Conservation (phyloP, 75 land plant genomes). For the Picea sitchensis region DNA sequence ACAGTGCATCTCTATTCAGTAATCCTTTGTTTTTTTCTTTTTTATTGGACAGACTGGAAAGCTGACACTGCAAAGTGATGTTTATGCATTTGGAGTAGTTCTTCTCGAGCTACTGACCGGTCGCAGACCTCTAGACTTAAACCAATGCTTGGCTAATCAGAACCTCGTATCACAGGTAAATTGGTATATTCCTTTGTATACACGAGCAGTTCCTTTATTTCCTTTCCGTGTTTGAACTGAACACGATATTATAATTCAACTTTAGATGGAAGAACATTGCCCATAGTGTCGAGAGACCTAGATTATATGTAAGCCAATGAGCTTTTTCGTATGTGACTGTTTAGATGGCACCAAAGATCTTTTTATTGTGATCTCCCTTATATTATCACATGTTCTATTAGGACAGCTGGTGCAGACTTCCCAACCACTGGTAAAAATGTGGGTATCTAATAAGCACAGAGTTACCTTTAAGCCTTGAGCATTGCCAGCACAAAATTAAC, state of each 20-base stretch:
- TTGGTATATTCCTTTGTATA: neutral
- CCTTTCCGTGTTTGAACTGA: neutral
- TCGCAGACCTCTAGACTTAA: slow-evolving; percentile 66
- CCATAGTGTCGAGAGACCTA: too few relatives aligned
- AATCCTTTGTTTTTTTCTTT: neutral
- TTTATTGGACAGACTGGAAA: slow-evolving; percentile 66
- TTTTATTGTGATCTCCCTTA: too few relatives aligned
- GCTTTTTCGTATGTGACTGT: too few relatives aligned
- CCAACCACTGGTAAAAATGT: too few relatives aligned
- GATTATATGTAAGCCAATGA: too few relatives aligned
- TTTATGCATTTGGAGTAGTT: slow-evolving; percentile 90
- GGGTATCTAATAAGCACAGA: too few relatives aligned
- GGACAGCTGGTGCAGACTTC: too few relatives aligned
- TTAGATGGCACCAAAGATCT: too few relatives aligned
- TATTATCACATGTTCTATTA: too few relatives aligned
- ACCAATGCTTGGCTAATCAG: slow-evolving; percentile 64
- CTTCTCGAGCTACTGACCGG: slow-evolving; percentile 85
- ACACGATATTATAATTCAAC: neutral
- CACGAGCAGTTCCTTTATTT: neutral
- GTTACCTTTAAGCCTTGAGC: too few relatives aligned
- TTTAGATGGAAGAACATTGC: too few relatives aligned
- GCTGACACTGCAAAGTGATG: slow-evolving; percentile 82
- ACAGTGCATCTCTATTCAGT: neutral
- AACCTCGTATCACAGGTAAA: slow-evolving; percentile 75
- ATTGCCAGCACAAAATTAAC: neutral